A percentile compares a stretch with the other conserved stretches of the same genome.
These are phyloP conservation scores for Scortechinia acanthostroma DNA, from an alignment of 2,329 filamentous ascomycete genomes.

Conservation along the genomic window DNA sequence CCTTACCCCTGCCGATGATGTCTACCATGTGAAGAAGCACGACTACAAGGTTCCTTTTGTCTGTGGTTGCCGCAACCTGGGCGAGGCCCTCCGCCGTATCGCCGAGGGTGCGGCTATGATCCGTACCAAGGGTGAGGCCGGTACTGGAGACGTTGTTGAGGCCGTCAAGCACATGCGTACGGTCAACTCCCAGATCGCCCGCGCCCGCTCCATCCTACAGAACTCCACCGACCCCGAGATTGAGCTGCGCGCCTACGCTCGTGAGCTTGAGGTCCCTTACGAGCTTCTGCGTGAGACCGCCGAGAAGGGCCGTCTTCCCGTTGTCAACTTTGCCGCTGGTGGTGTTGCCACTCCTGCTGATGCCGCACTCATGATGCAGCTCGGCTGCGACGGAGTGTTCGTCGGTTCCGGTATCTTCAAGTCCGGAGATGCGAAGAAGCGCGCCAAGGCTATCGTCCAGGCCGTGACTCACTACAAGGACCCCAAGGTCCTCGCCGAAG, in stretches of 20 bases:
- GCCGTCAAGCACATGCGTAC: conserved; percentile 93
- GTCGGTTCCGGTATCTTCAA: conserved; percentile 98
- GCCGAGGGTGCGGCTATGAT: conserved; percentile 97
- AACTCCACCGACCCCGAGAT: conserved; percentile 32
- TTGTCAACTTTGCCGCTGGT: conserved; percentile 97
- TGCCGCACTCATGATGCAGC: conserved; percentile 97
- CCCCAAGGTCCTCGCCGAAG: conserved; percentile 76
- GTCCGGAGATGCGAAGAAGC: conserved; percentile 80
- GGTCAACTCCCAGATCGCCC: conserved; percentile 74
- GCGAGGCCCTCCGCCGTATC: conserved; percentile 85
- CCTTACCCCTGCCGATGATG: conserved; percentile 84
- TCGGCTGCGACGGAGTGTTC: conserved; percentile 96
- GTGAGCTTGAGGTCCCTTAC: conserved; percentile 73
- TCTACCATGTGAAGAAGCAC: conserved; percentile 86
- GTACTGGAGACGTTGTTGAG: conserved; percentile 93
- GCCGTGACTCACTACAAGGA: conserved; percentile 88
- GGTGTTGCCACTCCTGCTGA: conserved; percentile 98
- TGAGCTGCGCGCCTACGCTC: conserved; percentile 64
- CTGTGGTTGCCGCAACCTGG: conserved; percentile 88
- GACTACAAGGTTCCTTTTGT: conserved; percentile 82
- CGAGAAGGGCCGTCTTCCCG: conserved; percentile 78
- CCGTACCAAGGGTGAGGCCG: conserved; percentile 94
- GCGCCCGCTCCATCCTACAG: conserved; percentile 68
- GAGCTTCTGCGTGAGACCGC: conserved; percentile 79
- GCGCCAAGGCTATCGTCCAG: conserved; percentile 89